phyloP scores from a whole-genome alignment of 1,284 basidiomycete genomes.

The Ceratobasidium sp. region DNA sequence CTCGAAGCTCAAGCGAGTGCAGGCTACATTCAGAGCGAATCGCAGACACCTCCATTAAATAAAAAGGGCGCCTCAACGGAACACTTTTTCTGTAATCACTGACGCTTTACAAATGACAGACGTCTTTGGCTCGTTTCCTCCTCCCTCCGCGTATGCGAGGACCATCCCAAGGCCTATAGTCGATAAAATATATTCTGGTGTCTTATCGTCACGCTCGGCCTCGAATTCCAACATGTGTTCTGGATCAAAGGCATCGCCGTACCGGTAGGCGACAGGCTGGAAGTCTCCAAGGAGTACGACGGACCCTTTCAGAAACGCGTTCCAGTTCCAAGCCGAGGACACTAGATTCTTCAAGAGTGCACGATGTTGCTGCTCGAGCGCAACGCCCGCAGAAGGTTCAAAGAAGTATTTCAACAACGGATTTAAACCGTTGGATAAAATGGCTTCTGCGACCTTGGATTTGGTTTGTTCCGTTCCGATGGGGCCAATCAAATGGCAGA shows the following conservation, averaged over 20 bases:
- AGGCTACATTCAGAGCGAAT: too few species aligned
- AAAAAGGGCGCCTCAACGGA: neutral
- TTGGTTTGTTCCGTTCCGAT: neutral
- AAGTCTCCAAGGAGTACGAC: conserved; percentile 27
- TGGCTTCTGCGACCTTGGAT: neutral
- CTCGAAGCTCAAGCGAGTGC: too few species aligned
- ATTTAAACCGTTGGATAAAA: neutral
- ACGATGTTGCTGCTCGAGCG: neutral
- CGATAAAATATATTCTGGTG: conserved; percentile 10
- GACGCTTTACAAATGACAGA: neutral
- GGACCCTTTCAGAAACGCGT: conserved; percentile 12
- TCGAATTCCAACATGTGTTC: conserved; percentile 26
- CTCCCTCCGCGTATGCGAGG: neutral
- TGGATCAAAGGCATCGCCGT: neutral
- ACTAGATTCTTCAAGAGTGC: neutral
- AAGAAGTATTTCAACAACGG: neutral
- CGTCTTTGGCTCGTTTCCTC: neutral
- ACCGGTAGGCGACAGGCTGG: neutral
- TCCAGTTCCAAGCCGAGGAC: conserved; percentile 8
- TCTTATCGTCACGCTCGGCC: too few species aligned
- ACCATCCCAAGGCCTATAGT: conserved; percentile 13
- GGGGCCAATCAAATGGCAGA: neutral
- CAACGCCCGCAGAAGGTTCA: neutral
- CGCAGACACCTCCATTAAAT: too few species aligned
- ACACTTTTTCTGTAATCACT: conserved; percentile 1